These are phyloP conservation scores for Rhizopus stolonifer DNA, from an alignment of 371 early-diverging fungal genomes.

Conservation along the genomic window DNA sequence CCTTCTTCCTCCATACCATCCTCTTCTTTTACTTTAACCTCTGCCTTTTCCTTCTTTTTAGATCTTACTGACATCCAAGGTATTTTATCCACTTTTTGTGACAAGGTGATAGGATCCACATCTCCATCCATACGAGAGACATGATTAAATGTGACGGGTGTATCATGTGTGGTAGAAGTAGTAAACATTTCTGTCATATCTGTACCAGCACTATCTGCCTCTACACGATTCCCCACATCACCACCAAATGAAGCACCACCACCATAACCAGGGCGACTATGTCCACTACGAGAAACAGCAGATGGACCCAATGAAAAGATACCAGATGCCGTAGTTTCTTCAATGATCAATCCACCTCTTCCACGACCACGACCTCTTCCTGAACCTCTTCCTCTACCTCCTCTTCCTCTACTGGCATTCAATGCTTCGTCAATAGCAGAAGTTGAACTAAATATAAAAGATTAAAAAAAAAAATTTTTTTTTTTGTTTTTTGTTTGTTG, in stretches of 20 bases:
- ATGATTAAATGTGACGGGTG: conserved; percentile 42
- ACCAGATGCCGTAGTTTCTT: conserved; percentile 59
- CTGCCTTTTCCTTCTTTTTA: conserved; percentile 4
- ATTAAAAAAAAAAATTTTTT: conserved; percentile 4
- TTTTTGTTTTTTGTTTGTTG: too few relatives aligned
- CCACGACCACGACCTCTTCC: conserved; percentile 40
- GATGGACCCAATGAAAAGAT: conserved; percentile 72
- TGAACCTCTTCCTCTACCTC: conserved; percentile 44
- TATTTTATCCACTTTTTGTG: conserved; percentile 19
- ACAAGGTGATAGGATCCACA: conserved; percentile 40
- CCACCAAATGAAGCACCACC: conserved; percentile 41
- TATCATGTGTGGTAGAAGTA: conserved; percentile 16
- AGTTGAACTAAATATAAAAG: conserved; percentile 20
- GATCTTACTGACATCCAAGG: conserved; percentile 35
- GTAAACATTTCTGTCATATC: conserved; percentile 38
- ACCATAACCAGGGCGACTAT: conserved; percentile 14
- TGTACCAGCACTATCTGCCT: conserved; percentile 26
- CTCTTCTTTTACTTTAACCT: conserved; percentile 5
- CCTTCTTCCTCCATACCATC: conserved; percentile 4
- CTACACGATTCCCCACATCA: conserved; percentile 23
- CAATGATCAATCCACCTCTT: conserved; percentile 25
- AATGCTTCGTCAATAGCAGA: conserved; percentile 44
- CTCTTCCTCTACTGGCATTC: conserved; percentile 28
- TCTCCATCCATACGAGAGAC: conserved; percentile 36
- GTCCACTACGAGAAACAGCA: conserved; percentile 18